Evolutionary conservation across 768 basidiomycete species (phyloP).

Genomic region (Coprinopsis sp.): DNA sequence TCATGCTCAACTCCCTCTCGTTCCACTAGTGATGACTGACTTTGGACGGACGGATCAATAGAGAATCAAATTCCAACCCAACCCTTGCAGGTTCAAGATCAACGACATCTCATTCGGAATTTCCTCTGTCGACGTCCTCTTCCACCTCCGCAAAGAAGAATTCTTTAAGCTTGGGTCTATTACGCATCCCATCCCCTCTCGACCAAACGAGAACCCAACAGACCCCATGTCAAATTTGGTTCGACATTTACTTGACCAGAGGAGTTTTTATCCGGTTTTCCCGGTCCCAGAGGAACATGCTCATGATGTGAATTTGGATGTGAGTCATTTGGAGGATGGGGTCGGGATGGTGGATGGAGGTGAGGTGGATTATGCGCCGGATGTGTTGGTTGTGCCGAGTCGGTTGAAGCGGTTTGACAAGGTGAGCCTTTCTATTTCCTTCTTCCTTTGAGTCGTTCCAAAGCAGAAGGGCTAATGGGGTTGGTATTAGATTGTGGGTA

Average conservation of each 20-base stretch:
- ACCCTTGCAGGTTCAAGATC: conserved; percentile 81
- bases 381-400: conserved; percentile 85
- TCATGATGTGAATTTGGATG: conserved; percentile 84
- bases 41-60: conserved; percentile 24
- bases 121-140: conserved; percentile 83
- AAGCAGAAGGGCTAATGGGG: too few species aligned
- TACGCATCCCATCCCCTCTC: conserved; percentile 40
- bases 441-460: too few species aligned
- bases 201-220: conserved; percentile 40
- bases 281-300: conserved; percentile 73
- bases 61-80: conserved; percentile 79
- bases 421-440: too few species aligned
- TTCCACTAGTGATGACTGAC: not conserved
- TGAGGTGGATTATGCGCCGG: conserved; percentile 55
- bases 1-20: not conserved
- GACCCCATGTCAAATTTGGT: conserved; percentile 79
- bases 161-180: conserved; percentile 65
- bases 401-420: conserved; percentile 87
- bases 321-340: conserved; percentile 64
- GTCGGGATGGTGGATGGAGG: conserved; percentile 34
- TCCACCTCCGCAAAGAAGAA: conserved; percentile 86
- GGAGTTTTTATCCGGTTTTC: conserved; percentile 95
- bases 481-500: conserved; percentile 80
- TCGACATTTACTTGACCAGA: conserved; percentile 79
- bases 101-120: conserved; percentile 78